Percentiles rank a stretch among this genome's conserved stretches.
Conservation (phyloP, 352 stramenopile genomes). For the Aphanomyces astaci region DNA sequence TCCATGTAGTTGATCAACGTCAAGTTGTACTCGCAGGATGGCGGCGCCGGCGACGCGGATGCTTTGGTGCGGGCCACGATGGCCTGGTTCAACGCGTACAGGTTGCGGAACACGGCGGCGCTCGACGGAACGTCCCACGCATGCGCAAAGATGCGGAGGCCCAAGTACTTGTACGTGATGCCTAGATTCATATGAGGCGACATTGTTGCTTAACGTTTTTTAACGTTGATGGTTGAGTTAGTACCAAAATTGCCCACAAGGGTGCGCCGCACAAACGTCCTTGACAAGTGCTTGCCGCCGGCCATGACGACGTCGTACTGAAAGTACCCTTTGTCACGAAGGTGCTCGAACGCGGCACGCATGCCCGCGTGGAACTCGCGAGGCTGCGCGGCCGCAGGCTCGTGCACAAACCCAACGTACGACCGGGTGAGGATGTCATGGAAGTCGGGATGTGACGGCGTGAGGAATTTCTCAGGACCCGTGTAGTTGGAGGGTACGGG, state of each 20-base stretch:
- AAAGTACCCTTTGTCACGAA: constrained; percentile 36
- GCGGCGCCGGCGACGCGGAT: constrained; percentile 21
- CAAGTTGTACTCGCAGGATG: constrained; percentile 45
- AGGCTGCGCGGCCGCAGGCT: constrained; percentile 21
- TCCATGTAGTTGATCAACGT: constrained; percentile 52
- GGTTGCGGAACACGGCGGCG: constrained; percentile 25
- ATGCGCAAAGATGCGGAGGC: constrained; percentile 75
- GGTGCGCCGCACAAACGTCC: constrained; percentile 68
- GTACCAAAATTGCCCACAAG: constrained; percentile 52
- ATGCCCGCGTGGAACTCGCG: constrained; percentile 20
- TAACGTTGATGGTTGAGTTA: too few relatives aligned
- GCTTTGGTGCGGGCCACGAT: constrained; percentile 23
- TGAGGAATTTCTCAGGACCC: constrained; percentile 27
- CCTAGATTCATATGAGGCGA: too few relatives aligned
- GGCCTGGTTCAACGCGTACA: constrained; percentile 24
- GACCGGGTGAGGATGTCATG: constrained; percentile 22
- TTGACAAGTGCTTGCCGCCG: constrained; percentile 37
- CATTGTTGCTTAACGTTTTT: too few relatives aligned
- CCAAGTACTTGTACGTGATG: constrained; percentile 87
- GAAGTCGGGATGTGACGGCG: constrained; percentile 24
- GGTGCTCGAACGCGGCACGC: constrained; percentile 25
- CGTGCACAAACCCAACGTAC: constrained; percentile 29
- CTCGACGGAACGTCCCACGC: constrained; percentile 37
- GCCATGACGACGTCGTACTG: constrained; percentile 43
- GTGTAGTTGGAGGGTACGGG: constrained; percentile 23